phyloP scores from a whole-genome alignment of 495 filamentous ascomycete genomes.

The Xylaria sp. region DNA sequence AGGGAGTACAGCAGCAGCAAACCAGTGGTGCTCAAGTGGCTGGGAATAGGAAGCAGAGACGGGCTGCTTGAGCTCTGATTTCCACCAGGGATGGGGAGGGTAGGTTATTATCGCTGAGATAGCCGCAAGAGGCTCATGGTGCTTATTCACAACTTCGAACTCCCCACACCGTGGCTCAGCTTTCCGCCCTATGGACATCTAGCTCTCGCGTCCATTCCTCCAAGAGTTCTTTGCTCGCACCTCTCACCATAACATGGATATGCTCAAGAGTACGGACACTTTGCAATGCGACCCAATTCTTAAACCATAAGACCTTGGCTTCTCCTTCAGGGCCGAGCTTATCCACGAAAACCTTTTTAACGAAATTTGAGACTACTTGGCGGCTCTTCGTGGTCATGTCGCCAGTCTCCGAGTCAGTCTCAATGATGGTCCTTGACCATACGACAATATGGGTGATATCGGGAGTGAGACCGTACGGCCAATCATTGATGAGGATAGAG shows the following conservation, averaged over 20 bases:
- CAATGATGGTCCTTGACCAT: slow-evolving; percentile 66
- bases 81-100: background rate
- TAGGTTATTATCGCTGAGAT: background rate
- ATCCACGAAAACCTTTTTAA: slow-evolving; percentile 69
- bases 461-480: slow-evolving; percentile 81
- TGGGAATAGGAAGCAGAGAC: slow-evolving; percentile 60
- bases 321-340: slow-evolving; percentile 57
- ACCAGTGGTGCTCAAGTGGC: slow-evolving; percentile 42
- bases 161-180: slow-evolving; percentile 3
- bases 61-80: slow-evolving; percentile 41
- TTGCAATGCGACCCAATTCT: slow-evolving; percentile 90
- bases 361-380: slow-evolving; percentile 67
- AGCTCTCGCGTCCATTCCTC: slow-evolving; percentile 64
- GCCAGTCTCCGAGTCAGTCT: slow-evolving; percentile 64
- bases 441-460: slow-evolving; percentile 77
- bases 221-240: slow-evolving; percentile 65
- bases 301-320: slow-evolving; percentile 84
- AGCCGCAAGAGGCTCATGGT: background rate
- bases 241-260: slow-evolving; percentile 66
- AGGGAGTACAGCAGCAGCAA: slow-evolving; percentile 44
- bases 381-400: slow-evolving; percentile 75
- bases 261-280: slow-evolving; percentile 83
- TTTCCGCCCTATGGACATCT: slow-evolving; percentile 42
- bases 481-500: slow-evolving; percentile 84
- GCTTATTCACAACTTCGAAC: background rate